Evolutionary conservation across 306 rosid genomes (phyloP).

Genomic region (Prinsepia uniflora): DNA sequence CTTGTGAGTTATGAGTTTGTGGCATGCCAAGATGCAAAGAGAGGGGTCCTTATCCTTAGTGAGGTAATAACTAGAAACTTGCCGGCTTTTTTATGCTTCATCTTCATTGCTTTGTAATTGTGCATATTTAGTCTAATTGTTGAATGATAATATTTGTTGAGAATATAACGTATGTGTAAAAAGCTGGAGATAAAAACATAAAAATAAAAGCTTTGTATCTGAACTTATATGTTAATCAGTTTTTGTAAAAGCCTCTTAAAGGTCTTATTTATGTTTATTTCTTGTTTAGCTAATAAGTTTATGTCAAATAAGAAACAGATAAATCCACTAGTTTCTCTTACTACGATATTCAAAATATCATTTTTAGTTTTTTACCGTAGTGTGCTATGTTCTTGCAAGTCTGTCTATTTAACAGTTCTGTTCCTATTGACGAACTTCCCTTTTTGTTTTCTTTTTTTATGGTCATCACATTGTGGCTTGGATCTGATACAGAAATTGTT

Average conservation of each 20-base stretch:
- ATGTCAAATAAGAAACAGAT: not conserved
- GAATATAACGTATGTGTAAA: not conserved
- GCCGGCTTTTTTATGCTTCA: constrained; percentile 18
- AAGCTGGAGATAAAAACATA: not conserved
- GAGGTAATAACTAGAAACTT: constrained; percentile 50
- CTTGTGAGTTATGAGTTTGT: constrained; percentile 89
- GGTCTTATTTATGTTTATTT: not conserved
- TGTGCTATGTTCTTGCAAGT: not conserved
- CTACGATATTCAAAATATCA: not conserved
- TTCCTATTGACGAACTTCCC: not conserved
- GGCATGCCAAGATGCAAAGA: constrained; percentile 84
- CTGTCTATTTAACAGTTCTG: not conserved
- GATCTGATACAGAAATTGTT: not conserved
- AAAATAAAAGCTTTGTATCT: not conserved
- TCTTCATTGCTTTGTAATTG: not conserved
- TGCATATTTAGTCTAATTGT: not conserved
- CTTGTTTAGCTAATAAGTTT: too few species aligned
- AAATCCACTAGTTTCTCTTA: not conserved
- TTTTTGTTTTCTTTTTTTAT: not conserved
- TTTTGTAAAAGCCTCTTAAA: not conserved
- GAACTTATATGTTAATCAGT: not conserved
- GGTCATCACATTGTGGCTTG: not conserved
- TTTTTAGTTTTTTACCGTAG: not conserved
- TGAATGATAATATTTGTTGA: not conserved
- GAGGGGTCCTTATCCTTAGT: constrained; percentile 81